Evolutionary conservation across 257 asterid species (phyloP), one percentile per base, ranked within the genome.

Genomic region (Nicotiana tomentosiformis): DNA sequence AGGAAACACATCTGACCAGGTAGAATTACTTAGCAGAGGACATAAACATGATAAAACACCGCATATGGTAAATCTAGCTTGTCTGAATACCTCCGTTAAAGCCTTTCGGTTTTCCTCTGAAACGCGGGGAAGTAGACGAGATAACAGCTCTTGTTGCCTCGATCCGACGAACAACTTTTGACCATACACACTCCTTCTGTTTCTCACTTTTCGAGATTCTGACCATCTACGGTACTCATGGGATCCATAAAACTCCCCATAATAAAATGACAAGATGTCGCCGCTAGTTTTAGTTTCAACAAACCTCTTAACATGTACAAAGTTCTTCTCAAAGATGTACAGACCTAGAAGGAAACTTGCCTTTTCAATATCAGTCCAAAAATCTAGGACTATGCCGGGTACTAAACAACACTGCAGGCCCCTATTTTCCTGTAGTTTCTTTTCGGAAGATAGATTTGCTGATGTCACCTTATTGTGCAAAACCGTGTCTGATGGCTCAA

Each of bases 91-190:
- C 98, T 92, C 93, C 61, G 78, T 43, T 56, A 94, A 82, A 72
- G 89, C 85, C 43, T 77, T 84, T 77, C 77, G 88, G 83, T 84
- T 58, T 78, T 92, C 91, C 77, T 90, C 94, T 1, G 98, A 85
- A 65, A 90, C 77, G 65, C 20, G 39, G 7, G 84, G 87, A 69
- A 85, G 58, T 84, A 94, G 62, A 37, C 98, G 93, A 82, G 92
- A 85, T 37, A 92, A 62, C 18, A 94, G 81, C 77, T 91, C 98
- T 69, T 91, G 95, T 87, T 82, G 95, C 88, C 98, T 94, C 58
- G 58, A n/a, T 84, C 98, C 98, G 15, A 88, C 90, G 80, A 94
- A 94, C 86, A 94, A 82, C 83, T 87, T 90, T 87, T 88, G 92
- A 35, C 97, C 98, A 60, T 77, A 83, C 2, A 87, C 93, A 81